phyloP scores from a whole-genome alignment of 371 early-diverging fungal species.

The Mucor lusitanicus region DNA sequence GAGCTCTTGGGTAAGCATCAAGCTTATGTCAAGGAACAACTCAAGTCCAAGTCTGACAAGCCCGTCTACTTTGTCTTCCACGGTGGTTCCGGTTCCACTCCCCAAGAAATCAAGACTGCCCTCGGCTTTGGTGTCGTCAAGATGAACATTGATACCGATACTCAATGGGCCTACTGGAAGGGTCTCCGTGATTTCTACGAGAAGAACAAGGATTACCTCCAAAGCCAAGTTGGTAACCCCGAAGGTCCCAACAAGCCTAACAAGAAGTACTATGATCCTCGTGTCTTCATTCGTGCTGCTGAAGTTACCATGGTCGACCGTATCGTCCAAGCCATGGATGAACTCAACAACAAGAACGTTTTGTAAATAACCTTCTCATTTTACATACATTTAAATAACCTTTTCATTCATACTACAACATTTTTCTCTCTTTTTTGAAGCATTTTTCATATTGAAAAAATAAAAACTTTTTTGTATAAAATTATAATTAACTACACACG shows the following conservation, averaged over 20 bases:
- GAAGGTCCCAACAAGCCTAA: slow-evolving; percentile 90
- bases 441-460: slow-evolving; percentile 3
- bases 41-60: slow-evolving; percentile 55
- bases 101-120: slow-evolving; percentile 80
- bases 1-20: slow-evolving; percentile 89
- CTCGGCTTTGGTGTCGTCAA: slow-evolving; percentile 85
- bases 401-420: background rate
- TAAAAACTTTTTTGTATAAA: slow-evolving; percentile 4
- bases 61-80: slow-evolving; percentile 94
- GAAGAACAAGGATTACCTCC: slow-evolving; percentile 75
- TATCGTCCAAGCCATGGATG: slow-evolving; percentile 74
- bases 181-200: slow-evolving; percentile 78
- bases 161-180: slow-evolving; percentile 82
- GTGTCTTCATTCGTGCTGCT: slow-evolving; percentile 85
- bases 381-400: slow-evolving; percentile 2
- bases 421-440: background rate
- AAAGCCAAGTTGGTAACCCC: slow-evolving; percentile 91
- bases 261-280: slow-evolving; percentile 95
- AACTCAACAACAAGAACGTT: slow-evolving; percentile 73
- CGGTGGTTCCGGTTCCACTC: slow-evolving; percentile 91
- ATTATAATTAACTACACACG: background rate
- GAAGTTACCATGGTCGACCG: slow-evolving; percentile 84
- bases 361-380: slow-evolving; percentile 55
- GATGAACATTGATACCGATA: slow-evolving; percentile 90
- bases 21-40: slow-evolving; percentile 74